Evolutionary conservation across 2,329 filamentous ascomycete genomes (phyloP), one percentile per base, ranked within the genome.

Genomic region (Aspergillus spinulosporus): DNA sequence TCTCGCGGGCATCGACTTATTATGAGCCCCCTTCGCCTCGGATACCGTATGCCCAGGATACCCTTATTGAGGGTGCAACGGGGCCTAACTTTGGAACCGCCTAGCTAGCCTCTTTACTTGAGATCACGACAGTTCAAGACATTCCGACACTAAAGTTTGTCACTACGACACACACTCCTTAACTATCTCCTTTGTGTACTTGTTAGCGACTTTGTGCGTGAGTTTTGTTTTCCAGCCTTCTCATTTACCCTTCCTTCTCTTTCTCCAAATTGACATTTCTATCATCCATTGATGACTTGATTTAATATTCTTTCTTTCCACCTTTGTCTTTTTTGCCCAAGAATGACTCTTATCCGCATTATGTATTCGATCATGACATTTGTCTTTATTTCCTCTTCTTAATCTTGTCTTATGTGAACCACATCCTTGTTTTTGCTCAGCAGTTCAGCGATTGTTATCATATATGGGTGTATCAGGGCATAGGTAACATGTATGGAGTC

Each of bases 1-100:
- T 50, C 14, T 65, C 60, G 8, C 59, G 60, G 34, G 55, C 49
- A 2, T 63, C 63, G 34, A 56, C 40, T n/a, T 50, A 39, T 15
- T 56, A 54, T 32, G 59, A 61, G 14, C 52, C 52, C 14, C 36
- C 49, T 40, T 51, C 57, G 9, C 49, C 44, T 12, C 54, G 45
- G 32, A 45, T 21, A 5, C 44, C 32, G 32, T 47, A 52, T 45
- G 12, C 50, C 3, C 43, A 52, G 29, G 44, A 57, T 46, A 14
- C 55, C 11, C 52, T 57, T 8, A 43, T 57, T 36, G 51, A 53
- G 12, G 45, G 44, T 9, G 40, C 55, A 15, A 44, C 37, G 2
- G 49, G 42, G 21, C 45, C 43, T 5, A 53, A 53, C 26, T 57
- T 48, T 12, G 50, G 43, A 14, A 52, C 54, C 49, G 43, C 32